Evolutionary conservation across 805 yeast genomes (phyloP), one percentile per base, ranked within the genome.

Genomic region (Candida palmyrensis): DNA sequence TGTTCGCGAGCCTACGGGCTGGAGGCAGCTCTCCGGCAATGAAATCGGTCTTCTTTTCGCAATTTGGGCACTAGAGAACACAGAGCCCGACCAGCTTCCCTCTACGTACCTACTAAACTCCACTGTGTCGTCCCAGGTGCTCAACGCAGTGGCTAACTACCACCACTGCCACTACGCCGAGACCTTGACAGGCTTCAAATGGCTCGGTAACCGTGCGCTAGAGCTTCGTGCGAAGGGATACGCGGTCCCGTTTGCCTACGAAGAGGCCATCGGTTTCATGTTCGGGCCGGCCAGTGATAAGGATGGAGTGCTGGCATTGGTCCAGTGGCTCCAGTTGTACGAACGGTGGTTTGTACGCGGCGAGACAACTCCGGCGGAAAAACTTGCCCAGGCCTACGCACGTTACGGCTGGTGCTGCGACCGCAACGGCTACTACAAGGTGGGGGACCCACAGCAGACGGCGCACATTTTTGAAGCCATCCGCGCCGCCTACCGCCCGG

Each of bases 181-280:
- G 41, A 90, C 97, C 0, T 67, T 90, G 36, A 90, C 97, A 1
- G 98, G 98, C 1, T 90, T 90, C 66, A 90, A 90, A 59, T 90
- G 98, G 98, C 81, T 90, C 23, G 98, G 97, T 3, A 90, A 90
- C 51, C 74, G 77, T 42, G 92, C 96, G 2, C 75, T 82, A 22
- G 83, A 79, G 6, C 62, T 85, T 30, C 87, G 82, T 42, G 40
- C 50, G 0, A 53, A 72, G 27, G 95, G 95, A 0, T 76, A 50
- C 47, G 41, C 33, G 3, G 95, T 89, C 1, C 95, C 96, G 0
- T 88, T 90, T 62, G 97, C 85, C 0, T 90, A 73, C 53, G 98
- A 90, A 57, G 98, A 90, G 53, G 97, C 97, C 2, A 82, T 90
- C 43, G 98, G 98, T 2, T 90, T 77, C 61, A 86, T 90, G 97